Evolutionary conservation across 768 basidiomycete genomes (phyloP).

Genomic region (Serendipita sp.): DNA sequence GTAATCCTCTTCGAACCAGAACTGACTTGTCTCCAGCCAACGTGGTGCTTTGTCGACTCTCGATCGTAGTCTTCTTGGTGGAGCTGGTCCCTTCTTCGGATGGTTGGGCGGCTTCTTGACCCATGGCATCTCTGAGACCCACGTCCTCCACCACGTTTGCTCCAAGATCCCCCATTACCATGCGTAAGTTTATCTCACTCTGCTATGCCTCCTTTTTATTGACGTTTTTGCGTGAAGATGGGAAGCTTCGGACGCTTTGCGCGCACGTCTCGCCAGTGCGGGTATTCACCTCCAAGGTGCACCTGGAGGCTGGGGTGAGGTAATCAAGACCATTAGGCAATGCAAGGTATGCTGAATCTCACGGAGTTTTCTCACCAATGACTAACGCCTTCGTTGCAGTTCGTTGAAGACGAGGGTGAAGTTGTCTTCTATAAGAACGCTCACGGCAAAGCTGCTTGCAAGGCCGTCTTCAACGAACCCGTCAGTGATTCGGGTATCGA

Average conservation of each 20-base stretch:
- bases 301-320: slow-evolving; percentile 67
- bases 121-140: slow-evolving; percentile 88
- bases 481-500: slow-evolving; percentile 56
- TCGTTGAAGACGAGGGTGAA: slow-evolving; percentile 87
- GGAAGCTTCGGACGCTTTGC: slow-evolving; percentile 80
- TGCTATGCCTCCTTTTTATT: neutral
- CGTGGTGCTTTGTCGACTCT: slow-evolving; percentile 87
- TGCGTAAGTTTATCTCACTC: slow-evolving; percentile 29
- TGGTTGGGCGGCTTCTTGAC: slow-evolving; percentile 77
- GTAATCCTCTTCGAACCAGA: neutral
- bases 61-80: slow-evolving; percentile 67
- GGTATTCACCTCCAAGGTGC: slow-evolving; percentile 50
- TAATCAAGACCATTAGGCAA: slow-evolving; percentile 57
- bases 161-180: slow-evolving; percentile 96
- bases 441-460: slow-evolving; percentile 52
- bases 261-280: slow-evolving; percentile 46
- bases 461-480: slow-evolving; percentile 46
- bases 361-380: neutral
- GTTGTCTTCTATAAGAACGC: slow-evolving; percentile 87
- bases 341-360: slow-evolving; percentile 40
- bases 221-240: slow-evolving; percentile 30
- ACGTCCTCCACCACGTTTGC: slow-evolving; percentile 79
- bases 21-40: slow-evolving; percentile 19
- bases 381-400: slow-evolving; percentile 24
- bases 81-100: slow-evolving; percentile 59